Evolutionary conservation across 352 stramenopile species (phyloP).

Genomic region (Globisporangium spinosum): DNA sequence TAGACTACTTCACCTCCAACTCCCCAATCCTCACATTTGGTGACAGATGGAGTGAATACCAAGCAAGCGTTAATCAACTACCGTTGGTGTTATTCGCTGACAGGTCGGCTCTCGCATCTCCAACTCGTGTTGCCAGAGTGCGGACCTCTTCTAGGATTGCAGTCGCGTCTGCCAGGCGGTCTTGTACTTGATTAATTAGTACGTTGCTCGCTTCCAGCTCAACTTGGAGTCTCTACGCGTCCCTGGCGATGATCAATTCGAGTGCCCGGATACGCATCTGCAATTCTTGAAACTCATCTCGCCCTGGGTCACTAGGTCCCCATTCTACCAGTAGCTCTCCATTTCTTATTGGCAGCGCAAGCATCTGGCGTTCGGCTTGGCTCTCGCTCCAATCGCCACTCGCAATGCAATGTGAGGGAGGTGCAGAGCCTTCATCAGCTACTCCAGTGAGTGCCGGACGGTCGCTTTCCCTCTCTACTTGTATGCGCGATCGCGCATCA

Average conservation of each 20-base stretch:
- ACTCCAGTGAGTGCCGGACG: neutral
- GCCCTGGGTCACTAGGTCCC: neutral
- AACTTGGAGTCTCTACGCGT: neutral
- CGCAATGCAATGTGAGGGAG: neutral
- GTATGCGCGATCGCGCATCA: neutral
- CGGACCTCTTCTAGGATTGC: neutral
- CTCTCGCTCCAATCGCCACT: neutral
- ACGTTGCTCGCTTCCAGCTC: neutral
- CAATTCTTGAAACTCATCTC: neutral
- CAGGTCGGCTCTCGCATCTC: neutral
- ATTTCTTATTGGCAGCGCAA: neutral
- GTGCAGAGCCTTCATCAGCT: neutral
- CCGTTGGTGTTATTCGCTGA: neutral
- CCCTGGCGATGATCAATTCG: neutral
- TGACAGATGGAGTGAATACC: neutral
- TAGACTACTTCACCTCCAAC: neutral
- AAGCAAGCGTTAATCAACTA: neutral
- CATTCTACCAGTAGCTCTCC: neutral
- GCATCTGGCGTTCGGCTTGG: neutral
- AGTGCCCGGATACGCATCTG: neutral
- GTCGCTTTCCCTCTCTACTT: neutral
- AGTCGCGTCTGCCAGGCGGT: neutral
- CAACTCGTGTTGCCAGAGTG: neutral
- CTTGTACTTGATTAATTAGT: neutral
- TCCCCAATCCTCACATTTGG: neutral